A percentile compares a stretch with the other conserved stretches of the same genome.
Evolutionary conservation across 2,329 filamentous ascomycete genomes (phyloP).

Genomic region (Sclerotinia nivalis): DNA sequence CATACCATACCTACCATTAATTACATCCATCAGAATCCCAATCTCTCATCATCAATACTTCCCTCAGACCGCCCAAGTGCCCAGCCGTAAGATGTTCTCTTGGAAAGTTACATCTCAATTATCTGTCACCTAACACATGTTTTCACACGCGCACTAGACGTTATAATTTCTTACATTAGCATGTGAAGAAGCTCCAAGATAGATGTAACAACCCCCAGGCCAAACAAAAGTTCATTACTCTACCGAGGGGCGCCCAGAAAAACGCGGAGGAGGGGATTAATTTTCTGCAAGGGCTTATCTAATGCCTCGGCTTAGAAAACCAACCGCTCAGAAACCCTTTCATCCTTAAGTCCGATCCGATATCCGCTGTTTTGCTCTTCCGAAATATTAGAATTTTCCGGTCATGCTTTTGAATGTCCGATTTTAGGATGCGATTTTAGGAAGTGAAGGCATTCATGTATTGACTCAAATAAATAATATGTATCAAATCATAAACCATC

Average conservation of each 20-base stretch:
- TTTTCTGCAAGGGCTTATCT: not conserved
- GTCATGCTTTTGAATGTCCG: constrained; percentile 7
- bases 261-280: constrained; percentile 12
- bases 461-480: not conserved
- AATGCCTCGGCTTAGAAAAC: constrained; percentile 2
- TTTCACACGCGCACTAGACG: not conserved
- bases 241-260: not conserved
- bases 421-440: constrained; percentile 13
- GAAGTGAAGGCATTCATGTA: not conserved
- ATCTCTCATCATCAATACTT: not conserved
- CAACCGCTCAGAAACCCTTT: not conserved
- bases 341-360: constrained; percentile 1
- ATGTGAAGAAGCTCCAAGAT: constrained; percentile 3
- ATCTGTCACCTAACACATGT: not conserved
- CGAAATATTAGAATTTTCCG: not conserved
- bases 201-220: not conserved
- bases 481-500: not conserved
- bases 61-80: not conserved
- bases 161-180: not conserved
- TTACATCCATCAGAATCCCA: not conserved
- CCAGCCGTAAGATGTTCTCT: constrained; percentile 5
- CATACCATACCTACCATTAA: not conserved
- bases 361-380: not conserved
- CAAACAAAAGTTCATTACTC: not conserved
- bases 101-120: not conserved